Conservation (phyloP, 306 rosid genomes). For the Echinosophora koreensis region DNA sequence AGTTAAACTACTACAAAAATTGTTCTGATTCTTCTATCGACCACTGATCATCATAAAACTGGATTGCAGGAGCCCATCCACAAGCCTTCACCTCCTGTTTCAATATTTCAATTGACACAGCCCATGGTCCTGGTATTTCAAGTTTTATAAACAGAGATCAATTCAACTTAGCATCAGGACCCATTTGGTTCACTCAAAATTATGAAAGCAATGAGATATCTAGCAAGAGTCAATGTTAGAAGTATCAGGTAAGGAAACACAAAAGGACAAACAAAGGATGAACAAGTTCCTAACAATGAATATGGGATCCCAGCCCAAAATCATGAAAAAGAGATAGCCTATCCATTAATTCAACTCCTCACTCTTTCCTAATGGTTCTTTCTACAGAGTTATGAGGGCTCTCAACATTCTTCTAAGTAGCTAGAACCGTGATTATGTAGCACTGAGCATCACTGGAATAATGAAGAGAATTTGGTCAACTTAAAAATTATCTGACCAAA, state of each 20-base stretch:
- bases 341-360: constrained; percentile 6
- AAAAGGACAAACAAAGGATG: constrained; percentile 1
- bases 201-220: constrained; percentile 8
- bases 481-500: background rate
- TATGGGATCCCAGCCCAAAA: background rate
- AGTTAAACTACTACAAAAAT: constrained; percentile 16
- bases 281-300: background rate
- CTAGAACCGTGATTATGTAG: constrained; percentile 1
- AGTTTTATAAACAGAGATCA: constrained; percentile 9
- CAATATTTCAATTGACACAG: constrained; percentile 7
- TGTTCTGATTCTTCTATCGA: constrained; percentile 8
- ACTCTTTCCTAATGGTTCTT: constrained; percentile 11
- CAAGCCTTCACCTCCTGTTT: constrained; percentile 16
- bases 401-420: constrained; percentile 28
- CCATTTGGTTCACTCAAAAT: background rate
- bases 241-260: background rate
- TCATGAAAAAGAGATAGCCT: background rate
- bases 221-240: too few species aligned
- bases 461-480: background rate
- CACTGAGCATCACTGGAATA: background rate
- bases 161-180: background rate
- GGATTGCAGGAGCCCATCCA: background rate
- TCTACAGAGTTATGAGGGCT: background rate
- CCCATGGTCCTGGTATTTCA: background rate
- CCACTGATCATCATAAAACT: constrained; percentile 26